Conservation (phyloP, 306 rosid species). For the Prinsepia uniflora region DNA sequence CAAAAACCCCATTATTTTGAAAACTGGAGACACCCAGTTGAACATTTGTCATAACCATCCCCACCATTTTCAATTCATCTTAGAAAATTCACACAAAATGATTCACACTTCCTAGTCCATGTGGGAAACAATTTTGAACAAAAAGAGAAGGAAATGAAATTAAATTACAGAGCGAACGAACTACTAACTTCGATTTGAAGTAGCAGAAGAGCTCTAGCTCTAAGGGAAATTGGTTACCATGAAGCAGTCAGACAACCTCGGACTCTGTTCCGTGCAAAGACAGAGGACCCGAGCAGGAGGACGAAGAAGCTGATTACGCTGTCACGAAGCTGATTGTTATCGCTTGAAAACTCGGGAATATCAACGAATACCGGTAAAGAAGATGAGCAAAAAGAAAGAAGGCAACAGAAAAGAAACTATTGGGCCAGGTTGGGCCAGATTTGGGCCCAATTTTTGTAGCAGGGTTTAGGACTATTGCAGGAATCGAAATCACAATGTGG, state of each 20-base stretch:
- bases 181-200: neutral
- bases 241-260: neutral
- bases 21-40: conserved; percentile 36
- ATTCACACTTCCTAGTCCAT: neutral
- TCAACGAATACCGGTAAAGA: neutral
- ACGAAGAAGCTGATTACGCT: neutral
- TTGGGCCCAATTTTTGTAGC: neutral
- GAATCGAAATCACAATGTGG: neutral
- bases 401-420: too few relatives aligned
- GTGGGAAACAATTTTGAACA: neutral
- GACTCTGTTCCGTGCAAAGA: neutral
- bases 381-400: neutral
- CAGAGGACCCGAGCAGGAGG: neutral
- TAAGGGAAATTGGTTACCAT: neutral
- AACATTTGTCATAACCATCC: conserved; percentile 23
- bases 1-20: conserved; percentile 35
- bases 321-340: neutral
- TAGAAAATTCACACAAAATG: conserved; percentile 4
- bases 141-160: neutral
- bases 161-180: neutral
- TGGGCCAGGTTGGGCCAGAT: neutral
- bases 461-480: neutral
- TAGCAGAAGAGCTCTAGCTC: neutral
- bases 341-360: neutral
- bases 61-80: conserved; percentile 26